A percentile compares a stretch with the other conserved stretches of the same genome.
Evolutionary conservation across 306 rosid genomes (phyloP).

Genomic region (Begonia fuchsioides): DNA sequence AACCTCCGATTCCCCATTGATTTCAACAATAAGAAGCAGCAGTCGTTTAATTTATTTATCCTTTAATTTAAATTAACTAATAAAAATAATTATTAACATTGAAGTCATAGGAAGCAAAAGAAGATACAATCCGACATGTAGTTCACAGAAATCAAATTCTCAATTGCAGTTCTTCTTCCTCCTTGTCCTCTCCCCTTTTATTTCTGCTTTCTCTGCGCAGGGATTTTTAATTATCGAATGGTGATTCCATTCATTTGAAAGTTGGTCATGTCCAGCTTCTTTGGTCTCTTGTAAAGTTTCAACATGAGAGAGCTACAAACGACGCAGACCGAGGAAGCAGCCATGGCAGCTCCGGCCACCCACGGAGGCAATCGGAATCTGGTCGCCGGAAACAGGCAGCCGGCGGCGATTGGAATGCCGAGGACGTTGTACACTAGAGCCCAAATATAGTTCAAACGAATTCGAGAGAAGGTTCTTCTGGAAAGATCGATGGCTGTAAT

Average conservation of each 20-base stretch:
- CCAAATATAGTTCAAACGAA: slow-evolving; percentile 65
- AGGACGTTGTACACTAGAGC: slow-evolving; percentile 66
- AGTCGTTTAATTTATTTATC: too few species aligned
- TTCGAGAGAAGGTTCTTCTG: slow-evolving; percentile 43
- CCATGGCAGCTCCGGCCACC: slow-evolving; percentile 96
- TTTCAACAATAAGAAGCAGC: too few species aligned
- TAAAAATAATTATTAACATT: too few species aligned
- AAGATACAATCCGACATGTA: too few species aligned
- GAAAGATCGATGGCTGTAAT: slow-evolving; percentile 70
- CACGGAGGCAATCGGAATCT: slow-evolving; percentile 66
- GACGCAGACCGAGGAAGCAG: slow-evolving; percentile 82
- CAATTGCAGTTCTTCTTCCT: too few species aligned
- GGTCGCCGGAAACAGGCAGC: slow-evolving; percentile 45
- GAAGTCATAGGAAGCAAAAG: too few species aligned
- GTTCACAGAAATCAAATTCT: too few species aligned
- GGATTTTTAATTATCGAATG: slow-evolving; percentile 22
- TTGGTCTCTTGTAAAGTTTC: slow-evolving; percentile 54
- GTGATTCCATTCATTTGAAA: slow-evolving; percentile 30
- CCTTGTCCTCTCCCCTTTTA: too few species aligned
- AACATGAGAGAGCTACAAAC: slow-evolving; percentile 69
- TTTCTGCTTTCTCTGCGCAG: too few species aligned
- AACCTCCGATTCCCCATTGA: slow-evolving; percentile 71
- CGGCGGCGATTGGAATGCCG: slow-evolving; percentile 72
- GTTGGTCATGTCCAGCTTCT: slow-evolving; percentile 21
- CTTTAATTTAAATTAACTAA: too few species aligned